Evolutionary conservation across 805 yeast genomes (phyloP).

Genomic region (Tanozyma kutaoensis): DNA sequence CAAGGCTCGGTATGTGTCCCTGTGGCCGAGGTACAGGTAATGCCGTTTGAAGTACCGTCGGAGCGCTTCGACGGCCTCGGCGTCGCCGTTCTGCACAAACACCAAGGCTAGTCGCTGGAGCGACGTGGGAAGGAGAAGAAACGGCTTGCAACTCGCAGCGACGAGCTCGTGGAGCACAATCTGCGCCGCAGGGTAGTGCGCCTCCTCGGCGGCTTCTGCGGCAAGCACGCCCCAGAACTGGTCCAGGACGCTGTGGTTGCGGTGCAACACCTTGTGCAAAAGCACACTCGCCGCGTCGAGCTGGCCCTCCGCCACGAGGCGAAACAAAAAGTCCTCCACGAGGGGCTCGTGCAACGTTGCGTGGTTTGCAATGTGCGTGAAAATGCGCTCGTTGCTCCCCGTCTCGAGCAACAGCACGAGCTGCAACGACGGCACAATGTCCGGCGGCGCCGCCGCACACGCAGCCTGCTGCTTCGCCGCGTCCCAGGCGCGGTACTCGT

Average conservation of each 20-base stretch:
- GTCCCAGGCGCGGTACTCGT: no score
- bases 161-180: slow-evolving; percentile 23
- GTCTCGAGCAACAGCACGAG: no score
- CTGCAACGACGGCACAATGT: no score
- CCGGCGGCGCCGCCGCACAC: no score
- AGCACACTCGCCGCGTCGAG: slow-evolving; percentile 13
- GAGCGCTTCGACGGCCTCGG: slow-evolving; percentile 15
- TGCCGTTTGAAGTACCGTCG: slow-evolving; percentile 21
- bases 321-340: slow-evolving; percentile 11
- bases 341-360: slow-evolving; percentile 5
- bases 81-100: slow-evolving; percentile 13
- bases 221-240: slow-evolving; percentile 21
- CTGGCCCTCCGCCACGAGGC: slow-evolving; percentile 8
- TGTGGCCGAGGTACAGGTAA: slow-evolving; percentile 20
- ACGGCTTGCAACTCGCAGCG: slow-evolving; percentile 14
- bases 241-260: slow-evolving; percentile 11
- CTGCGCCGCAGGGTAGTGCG: slow-evolving; percentile 17
- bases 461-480: no score
- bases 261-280: slow-evolving; percentile 11
- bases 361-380: slow-evolving; percentile 1
- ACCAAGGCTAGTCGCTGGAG: slow-evolving; percentile 15
- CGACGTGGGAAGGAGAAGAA: slow-evolving; percentile 14
- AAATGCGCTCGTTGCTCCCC: slow-evolving; percentile 2
- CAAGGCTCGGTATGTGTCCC: slow-evolving; percentile 13
- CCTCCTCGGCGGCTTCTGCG: slow-evolving; percentile 9